phyloP scores from a whole-genome alignment of 164 flowering plant genomes.

The Stephania cephalantha region DNA sequence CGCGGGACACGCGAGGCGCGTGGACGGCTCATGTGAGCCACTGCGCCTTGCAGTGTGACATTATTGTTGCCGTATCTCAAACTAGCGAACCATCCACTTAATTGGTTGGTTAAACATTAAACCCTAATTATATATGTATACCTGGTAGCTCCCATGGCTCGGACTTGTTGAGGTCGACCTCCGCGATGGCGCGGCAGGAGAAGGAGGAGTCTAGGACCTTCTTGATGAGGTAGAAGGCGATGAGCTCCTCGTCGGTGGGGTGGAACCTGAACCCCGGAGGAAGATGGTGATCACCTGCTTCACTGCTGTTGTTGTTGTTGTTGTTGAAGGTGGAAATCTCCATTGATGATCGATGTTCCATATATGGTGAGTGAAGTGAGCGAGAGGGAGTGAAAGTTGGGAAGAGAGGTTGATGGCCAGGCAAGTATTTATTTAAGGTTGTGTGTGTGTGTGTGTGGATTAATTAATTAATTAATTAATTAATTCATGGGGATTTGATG shows the following conservation, averaged over 20 bases:
- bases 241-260: conserved; percentile 95
- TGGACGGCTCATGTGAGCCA: too few species aligned
- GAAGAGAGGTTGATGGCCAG: background rate
- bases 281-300: conserved; percentile 34
- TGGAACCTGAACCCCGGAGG: conserved; percentile 95
- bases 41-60: too few species aligned
- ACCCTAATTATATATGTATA: conserved; percentile 3
- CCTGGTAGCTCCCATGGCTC: conserved; percentile 99
- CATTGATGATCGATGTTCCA: background rate
- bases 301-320: conserved; percentile 20
- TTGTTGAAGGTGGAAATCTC: conserved; percentile 11
- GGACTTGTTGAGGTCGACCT: conserved; percentile 93
- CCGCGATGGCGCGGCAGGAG: conserved; percentile 77
- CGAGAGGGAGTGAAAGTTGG: background rate
- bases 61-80: too few species aligned
- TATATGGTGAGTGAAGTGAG: too few species aligned
- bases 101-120: too few species aligned
- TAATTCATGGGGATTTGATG: conserved; percentile 37
- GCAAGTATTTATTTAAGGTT: background rate
- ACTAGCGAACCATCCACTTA: too few species aligned
- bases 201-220: conserved; percentile 74
- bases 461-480: too few species aligned
- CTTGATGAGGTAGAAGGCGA: conserved; percentile 75
- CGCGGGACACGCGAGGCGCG: too few species aligned
- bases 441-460: conserved; percentile 5